A percentile compares a stretch with the other conserved stretches of the same genome.
These are phyloP conservation scores for Leishmania major DNA, from an alignment of 208 protist species.

Conservation along the genomic window DNA sequence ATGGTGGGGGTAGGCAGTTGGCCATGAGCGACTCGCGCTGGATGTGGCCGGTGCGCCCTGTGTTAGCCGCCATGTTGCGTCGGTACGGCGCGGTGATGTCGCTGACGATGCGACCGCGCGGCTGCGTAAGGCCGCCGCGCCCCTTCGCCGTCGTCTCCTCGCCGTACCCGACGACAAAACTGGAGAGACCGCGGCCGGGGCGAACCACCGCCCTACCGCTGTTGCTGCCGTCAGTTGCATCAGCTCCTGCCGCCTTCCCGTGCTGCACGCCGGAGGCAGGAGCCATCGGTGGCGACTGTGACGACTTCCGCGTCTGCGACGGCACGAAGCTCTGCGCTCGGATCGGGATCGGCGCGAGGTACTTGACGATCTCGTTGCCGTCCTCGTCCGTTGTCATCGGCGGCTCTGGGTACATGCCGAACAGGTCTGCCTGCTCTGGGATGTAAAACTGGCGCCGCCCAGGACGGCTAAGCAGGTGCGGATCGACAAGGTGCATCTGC, in stretches of 20 bases:
- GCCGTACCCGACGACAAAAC: conserved; percentile 28
- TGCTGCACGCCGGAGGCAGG: neutral
- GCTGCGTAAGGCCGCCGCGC: conserved; percentile 20
- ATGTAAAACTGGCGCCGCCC: conserved; percentile 49
- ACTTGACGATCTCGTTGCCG: conserved; percentile 19
- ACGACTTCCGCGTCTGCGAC: conserved; percentile 9
- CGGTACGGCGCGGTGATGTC: conserved; percentile 35
- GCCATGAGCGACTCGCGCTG: conserved; percentile 19
- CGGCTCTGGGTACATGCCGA: conserved; percentile 47
- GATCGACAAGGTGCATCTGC: conserved; percentile 64
- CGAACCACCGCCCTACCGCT: neutral
- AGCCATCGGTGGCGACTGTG: neutral
- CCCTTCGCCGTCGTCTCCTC: conserved; percentile 14
- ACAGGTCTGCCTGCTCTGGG: conserved; percentile 42
- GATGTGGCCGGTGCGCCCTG: conserved; percentile 15
- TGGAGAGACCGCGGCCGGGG: conserved; percentile 15
- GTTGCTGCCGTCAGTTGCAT: neutral
- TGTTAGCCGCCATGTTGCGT: conserved; percentile 20
- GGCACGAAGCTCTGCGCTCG: conserved; percentile 19
- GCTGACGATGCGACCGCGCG: conserved; percentile 26
- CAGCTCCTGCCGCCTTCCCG: neutral
- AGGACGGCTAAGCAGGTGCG: conserved; percentile 40
- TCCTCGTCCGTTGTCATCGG: conserved; percentile 31
- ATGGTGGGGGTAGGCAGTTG: neutral
- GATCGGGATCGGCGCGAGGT: conserved; percentile 21